Evolutionary conservation across 2,329 filamentous ascomycete genomes (phyloP).

Genomic region (Xylaria polymorpha): DNA sequence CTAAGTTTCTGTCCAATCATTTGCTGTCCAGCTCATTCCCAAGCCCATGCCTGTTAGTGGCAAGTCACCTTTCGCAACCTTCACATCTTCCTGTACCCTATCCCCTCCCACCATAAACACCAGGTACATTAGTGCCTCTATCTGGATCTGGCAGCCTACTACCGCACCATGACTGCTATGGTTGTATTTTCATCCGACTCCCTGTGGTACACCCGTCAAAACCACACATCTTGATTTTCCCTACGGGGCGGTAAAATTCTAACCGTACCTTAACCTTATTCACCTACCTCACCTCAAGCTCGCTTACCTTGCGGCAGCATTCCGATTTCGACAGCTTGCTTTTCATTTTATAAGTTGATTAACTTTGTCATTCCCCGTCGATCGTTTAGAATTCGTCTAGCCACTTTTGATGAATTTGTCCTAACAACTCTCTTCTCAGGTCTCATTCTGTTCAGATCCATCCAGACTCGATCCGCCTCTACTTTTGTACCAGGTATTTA

Average conservation of each 20-base stretch:
- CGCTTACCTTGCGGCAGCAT: neutral
- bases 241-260: no score
- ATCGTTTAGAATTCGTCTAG: neutral
- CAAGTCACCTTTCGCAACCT: conserved; percentile 2
- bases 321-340: neutral
- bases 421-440: conserved; percentile 37
- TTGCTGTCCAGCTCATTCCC: neutral
- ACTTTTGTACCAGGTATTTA: conserved; percentile 47
- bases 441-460: conserved; percentile 41
- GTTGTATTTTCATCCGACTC: neutral
- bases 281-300: neutral
- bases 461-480: conserved; percentile 39
- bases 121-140: neutral
- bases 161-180: neutral
- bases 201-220: neutral
- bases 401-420: neutral
- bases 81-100: neutral
- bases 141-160: neutral
- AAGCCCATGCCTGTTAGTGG: neutral
- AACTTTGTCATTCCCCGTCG: neutral
- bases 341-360: neutral
- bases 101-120: neutral
- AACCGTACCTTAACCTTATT: no score
- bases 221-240: neutral
- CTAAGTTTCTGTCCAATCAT: neutral